Base-by-base conservation (phyloP, 805 yeast species). In the Cyberlindnera sargentensis region DNA sequence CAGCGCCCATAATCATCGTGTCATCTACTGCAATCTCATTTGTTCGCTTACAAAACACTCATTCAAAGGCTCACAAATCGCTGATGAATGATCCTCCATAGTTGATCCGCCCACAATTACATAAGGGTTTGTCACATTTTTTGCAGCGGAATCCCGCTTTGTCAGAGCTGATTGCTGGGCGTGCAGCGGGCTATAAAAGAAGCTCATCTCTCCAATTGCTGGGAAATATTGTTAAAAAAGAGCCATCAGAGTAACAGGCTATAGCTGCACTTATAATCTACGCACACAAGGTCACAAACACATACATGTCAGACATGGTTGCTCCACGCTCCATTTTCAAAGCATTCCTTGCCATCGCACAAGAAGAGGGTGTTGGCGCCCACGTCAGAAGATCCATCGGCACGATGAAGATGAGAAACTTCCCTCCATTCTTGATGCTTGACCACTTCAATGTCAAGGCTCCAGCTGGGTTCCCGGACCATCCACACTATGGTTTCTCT, bases 361-460 rank as follows among this genome's bases (percentile, higher is more conserved):
- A 82, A 56, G 71, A 82, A 24, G 95, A 87, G 64, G 96, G 96
- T 51, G 89, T 73, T 29, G 96, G 95, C n/a, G 95, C 95, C 28
- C 65, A 73, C 30, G 95, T 87, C 24, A 74, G 95, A 60, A 71
- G 96, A 55, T 79, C 93, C 5, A 79, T 87, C 45, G 95, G 95
- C 36, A 73, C 80, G 6, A 66, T 69, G 63, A 66, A 71, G 25
- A 72, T 79, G 71, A 72, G 90, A 55, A 82, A 82, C 61, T 87
- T 87, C 63, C 72, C 86, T 11, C 96, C 96, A 4, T 87, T 87
- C 58, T 65, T 87, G 44, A 73, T 87, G 82, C 67, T 86, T 31
- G 95, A 87, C 56, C 95, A 88, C 58, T 87, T 87, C 62, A 71
- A 68, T 37, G 79, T 78, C 37, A 58, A 70, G 6, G 75, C 80